These are phyloP conservation scores for Tilletia caries DNA, from an alignment of 1,284 basidiomycete species.

Conservation along the genomic window DNA sequence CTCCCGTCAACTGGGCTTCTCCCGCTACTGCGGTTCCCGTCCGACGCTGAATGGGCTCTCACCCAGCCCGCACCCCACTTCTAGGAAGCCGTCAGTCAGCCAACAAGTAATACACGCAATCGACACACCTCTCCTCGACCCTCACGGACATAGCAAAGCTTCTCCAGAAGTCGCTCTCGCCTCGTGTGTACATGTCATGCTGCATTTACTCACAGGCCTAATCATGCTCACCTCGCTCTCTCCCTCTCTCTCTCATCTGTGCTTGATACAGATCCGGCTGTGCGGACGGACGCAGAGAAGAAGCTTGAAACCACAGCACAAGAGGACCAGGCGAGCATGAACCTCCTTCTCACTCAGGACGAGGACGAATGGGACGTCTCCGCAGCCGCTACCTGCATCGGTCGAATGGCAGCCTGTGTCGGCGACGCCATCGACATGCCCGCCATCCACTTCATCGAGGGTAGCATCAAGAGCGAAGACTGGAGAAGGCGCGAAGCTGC, in stretches of 20 bases:
- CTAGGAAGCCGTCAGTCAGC: too few relatives aligned
- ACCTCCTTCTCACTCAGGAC: conserved; percentile 84
- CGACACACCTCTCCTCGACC: too few relatives aligned
- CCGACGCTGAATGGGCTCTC: too few relatives aligned
- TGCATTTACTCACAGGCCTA: neutral
- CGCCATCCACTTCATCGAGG: conserved; percentile 96
- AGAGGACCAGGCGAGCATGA: conserved; percentile 68
- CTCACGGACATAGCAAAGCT: conserved; percentile 51
- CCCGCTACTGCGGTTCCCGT: too few relatives aligned
- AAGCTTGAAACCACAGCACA: conserved; percentile 47
- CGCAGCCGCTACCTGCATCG: conserved; percentile 85
- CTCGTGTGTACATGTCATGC: conserved; percentile 25
- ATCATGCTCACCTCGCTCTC: neutral
- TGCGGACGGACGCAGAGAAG: conserved; percentile 47
- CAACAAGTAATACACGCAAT: too few relatives aligned
- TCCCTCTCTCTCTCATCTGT: conserved; percentile 3
- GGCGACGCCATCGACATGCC: conserved; percentile 84
- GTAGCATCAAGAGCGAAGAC: conserved; percentile 80
- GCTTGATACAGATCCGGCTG: conserved; percentile 33
- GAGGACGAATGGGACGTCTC: conserved; percentile 99
- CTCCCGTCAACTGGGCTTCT: too few relatives aligned
- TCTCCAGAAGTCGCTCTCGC: conserved; percentile 51
- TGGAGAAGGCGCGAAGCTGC: conserved; percentile 96
- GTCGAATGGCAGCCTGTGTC: conserved; percentile 83
- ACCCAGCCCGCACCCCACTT: too few relatives aligned